Conservation (phyloP, 179 eudicot genomes). For the Corrigiola litoralis region DNA sequence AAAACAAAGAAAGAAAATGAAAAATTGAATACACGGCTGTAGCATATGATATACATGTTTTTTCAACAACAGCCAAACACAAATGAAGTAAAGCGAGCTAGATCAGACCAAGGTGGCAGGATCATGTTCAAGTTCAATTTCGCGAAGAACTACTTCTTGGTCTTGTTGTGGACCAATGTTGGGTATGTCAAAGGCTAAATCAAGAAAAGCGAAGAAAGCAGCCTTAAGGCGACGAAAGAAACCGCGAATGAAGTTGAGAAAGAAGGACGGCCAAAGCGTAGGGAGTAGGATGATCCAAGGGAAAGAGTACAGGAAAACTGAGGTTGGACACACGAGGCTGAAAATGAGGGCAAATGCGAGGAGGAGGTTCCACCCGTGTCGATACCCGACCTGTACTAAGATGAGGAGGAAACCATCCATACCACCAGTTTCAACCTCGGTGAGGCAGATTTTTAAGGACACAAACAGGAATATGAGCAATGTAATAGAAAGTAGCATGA, state of each 20-base stretch:
- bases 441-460: neutral
- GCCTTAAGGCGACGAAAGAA: neutral
- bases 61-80: no score
- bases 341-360: neutral
- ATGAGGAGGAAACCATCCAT: neutral
- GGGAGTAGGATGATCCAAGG: neutral
- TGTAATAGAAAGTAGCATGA: neutral
- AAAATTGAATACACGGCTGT: no score
- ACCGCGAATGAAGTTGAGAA: neutral
- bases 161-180: no score
- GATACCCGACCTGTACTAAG: neutral
- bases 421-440: neutral
- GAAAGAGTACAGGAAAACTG: neutral
- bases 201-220: neutral
- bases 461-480: neutral
- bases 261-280: neutral
- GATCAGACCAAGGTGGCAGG: no score
- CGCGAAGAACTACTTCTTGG: no score
- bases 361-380: neutral
- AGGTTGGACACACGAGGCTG: slow-evolving; percentile 4
- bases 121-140: no score
- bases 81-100: no score
- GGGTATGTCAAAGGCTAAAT: neutral
- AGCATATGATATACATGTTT: no score
- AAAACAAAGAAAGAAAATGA: no score